Evolutionary conservation across 2,329 filamentous ascomycete species (phyloP), one percentile per base, ranked within the genome.

Genomic region (Beauveria brongniartii): DNA sequence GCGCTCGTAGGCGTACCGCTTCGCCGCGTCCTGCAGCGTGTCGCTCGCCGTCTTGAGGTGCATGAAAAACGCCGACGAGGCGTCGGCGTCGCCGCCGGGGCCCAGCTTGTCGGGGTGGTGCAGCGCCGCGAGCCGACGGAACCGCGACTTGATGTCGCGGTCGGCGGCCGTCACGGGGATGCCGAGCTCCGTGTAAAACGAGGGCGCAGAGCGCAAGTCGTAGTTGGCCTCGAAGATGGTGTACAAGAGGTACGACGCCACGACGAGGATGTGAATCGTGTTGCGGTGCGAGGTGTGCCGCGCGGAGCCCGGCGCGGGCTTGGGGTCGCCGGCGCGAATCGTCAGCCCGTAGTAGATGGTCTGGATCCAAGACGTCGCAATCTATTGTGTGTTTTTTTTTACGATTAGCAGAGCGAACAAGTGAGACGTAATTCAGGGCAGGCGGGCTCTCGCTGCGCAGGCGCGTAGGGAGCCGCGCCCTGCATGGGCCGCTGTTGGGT

Each of bases 161-260:
- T 96, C 91, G 58, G 83, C 81, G 12, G 89, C 88, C 61, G 82
- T 73, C 43, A 87, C 80, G 14, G 87, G 78, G 0, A 97, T 82
- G 41, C 85, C 85, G 0, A 99, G 83, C 64, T 88, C 82, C 52
- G 83, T 79, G 77, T 97, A 97, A 77, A 89, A 96, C 73, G 91
- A 87, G 20, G 88, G 86, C 1, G 80, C 78, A 50, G 81, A 78
- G 64, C 85, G 88, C 30, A 96, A 81, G 64, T 91, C 86, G 77
- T 90, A 86, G 80, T 96, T 90, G 69, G 91, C 89, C 76, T 97
- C 93, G 77, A 92, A 94, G 68, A 97, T 85, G 52, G 92, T 96
- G 80, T 96, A 97, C 65, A 88, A 76, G 43, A 97, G 89, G 77
- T 97, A 99, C 63, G 84, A 77, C 54, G 88, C 79, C 55, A 97